Base-by-base conservation (phyloP, 805 yeast species). In the Sungouiozyma ichnusensis region DNA sequence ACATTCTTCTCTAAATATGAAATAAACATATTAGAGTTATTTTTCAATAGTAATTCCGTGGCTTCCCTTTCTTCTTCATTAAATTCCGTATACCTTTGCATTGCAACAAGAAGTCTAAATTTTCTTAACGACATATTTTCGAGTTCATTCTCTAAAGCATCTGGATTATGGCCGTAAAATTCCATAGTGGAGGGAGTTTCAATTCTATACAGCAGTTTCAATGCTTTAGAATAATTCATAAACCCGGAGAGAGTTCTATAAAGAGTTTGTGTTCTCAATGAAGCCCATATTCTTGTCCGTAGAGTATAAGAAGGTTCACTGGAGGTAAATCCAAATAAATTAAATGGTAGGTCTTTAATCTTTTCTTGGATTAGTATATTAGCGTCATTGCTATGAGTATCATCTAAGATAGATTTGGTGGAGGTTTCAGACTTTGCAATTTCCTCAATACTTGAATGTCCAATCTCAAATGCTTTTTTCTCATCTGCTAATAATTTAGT, bases 251-350 rank as follows among this genome's bases (percentile, higher is more conserved):
- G 69, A 0, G 96, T 86, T 33, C 95, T 67, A 54, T 80, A 87
- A 41, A 86, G 66, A 0, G 95, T 86, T 55, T 86, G 96, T 2
- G 85, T 75, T 53, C 95, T 69, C 41, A 83, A 63, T 0, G 95
- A 84, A 0, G 94, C 84, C 96, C 96, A 86, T 2, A 85, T 71
- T 54, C 95, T 69, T 0, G 95, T 85, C 57, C 94, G 66, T 47
- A 81, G 56, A 2, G 76, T 71, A 49, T 72, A 76, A 42, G 77
- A 79, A 0, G 83, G 79, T 2, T 76, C 69, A 1, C 86, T 72
- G 18, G 75, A 67, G 48, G 77, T 80, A 61, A 81, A 85, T 0
- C 94, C 94, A 48, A 83, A 65, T 49, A 79, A 77, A 46, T 81
- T 76, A 44, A 71, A 77, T 1, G 94, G 90, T 27, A 84, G 56